These are phyloP conservation scores for Fraxinus albicans DNA, from an alignment of 305 asterid genomes.

Conservation along the genomic window DNA sequence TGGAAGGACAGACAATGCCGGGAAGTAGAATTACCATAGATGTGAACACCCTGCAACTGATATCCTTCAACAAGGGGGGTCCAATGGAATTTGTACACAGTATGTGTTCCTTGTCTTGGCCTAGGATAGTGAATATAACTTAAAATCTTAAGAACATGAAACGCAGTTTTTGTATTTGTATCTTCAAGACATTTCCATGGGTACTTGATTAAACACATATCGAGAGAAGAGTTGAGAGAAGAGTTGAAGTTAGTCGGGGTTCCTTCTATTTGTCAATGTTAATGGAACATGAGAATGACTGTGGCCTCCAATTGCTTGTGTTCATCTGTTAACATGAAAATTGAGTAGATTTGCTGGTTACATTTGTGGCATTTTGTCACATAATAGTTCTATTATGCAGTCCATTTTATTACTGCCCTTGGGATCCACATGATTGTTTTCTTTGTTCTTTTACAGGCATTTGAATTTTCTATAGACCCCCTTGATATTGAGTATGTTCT, in stretches of 20 bases:
- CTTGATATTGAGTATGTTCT: background rate
- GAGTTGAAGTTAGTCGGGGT: background rate
- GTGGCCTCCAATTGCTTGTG: background rate
- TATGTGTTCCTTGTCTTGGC: background rate
- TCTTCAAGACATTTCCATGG: background rate
- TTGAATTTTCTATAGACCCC: background rate
- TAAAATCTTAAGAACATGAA: background rate
- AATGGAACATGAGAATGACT: background rate
- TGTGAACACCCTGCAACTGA: background rate
- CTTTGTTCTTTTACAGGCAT: background rate
- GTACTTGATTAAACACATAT: background rate
- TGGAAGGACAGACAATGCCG: background rate
- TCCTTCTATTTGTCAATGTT: background rate
- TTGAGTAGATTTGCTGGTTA: background rate
- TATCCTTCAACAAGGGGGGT: background rate
- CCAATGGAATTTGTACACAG: background rate
- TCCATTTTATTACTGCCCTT: background rate
- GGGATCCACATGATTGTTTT: background rate
- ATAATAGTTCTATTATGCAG: background rate
- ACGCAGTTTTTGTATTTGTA: background rate
- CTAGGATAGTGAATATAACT: background rate
- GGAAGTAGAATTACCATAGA: background rate
- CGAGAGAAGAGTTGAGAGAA: background rate
- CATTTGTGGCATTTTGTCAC: background rate
- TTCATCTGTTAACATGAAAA: background rate